Evolutionary conservation across 371 early-diverging fungal species (phyloP).

Genomic region (Smittium mucronatum): DNA sequence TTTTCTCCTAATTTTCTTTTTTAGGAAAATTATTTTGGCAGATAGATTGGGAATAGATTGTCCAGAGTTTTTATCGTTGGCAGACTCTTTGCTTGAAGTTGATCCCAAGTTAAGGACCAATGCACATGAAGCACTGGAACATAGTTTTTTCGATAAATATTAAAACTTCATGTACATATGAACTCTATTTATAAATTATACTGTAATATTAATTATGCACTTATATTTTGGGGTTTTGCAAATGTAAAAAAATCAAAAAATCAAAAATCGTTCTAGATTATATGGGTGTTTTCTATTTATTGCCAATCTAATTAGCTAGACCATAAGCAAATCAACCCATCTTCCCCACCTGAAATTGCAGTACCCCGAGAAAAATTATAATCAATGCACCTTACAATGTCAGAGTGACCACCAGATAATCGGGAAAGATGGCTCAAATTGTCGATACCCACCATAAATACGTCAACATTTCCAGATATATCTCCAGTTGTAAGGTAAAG

Average conservation of each 20-base stretch:
- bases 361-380: conserved; percentile 45
- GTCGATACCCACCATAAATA: conserved; percentile 56
- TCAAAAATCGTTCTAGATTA: not conserved
- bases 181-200: not conserved
- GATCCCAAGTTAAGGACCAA: conserved; percentile 82
- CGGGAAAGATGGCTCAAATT: conserved; percentile 39
- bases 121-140: conserved; percentile 69
- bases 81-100: conserved; percentile 71
- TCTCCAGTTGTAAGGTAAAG: conserved; percentile 72
- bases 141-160: conserved; percentile 69
- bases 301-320: too few relatives aligned
- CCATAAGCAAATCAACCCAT: conserved; percentile 59
- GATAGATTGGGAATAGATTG: conserved; percentile 18
- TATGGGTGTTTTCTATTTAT: too few relatives aligned
- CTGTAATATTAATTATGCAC: conserved; percentile 4
- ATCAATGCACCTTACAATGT: conserved; percentile 52
- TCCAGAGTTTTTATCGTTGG: conserved; percentile 47
- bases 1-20: not conserved
- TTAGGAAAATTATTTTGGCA: not conserved
- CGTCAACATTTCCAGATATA: conserved; percentile 49
- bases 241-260: not conserved
- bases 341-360: conserved; percentile 62
- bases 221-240: too few relatives aligned
- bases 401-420: conserved; percentile 47
- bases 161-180: not conserved